Evolutionary conservation across 495 filamentous ascomycete species (phyloP), one percentile per base, ranked within the genome.

Genomic region (Daldinia caldariorum): DNA sequence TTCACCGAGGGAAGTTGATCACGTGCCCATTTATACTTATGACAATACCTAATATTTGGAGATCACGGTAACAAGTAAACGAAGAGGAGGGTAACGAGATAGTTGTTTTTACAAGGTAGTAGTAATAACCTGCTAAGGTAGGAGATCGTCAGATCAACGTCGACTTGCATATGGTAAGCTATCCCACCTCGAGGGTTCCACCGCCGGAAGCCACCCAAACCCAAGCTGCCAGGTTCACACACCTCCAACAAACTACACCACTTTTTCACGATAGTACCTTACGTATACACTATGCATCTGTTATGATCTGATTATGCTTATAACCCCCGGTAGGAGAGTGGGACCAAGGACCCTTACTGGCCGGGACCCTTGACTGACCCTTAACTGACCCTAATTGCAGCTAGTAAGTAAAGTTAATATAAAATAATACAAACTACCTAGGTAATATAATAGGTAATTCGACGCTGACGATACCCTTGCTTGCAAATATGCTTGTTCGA

Each of bases 381-480:
- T 26, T 39, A 14, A 39, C 10, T 45, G n/a, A 47, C 43, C 64
- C 70, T 72, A 65, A 69, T 64, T 64, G 63, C 69, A 72, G 64
- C 68, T 71, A 66, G 39, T 34, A 7, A n/a, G 45, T 45, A 32
- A 31, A 43, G 26, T 20, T 57, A 70, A 66, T 66, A 51, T 60
- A 49, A 43, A 12, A 12, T 41, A 13, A 20, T 45, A n/a, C n/a
- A n/a, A n/a, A n/a, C n/a, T n/a, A n/a, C n/a, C n/a, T n/a, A n/a
- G n/a, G n/a, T n/a, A 51, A 31, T 9, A 50, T 29, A 50, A 26
- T 50, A 26, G 3, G 3, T 26, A 26, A 58, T 62, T 58, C 50
- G 58, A 59, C 58, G 68, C 68, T 71, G 68, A 63, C 68, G 63
- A 59, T 35, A 62, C 63, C 68, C 63, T 63, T 67, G 63, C 55